These are phyloP conservation scores for Trichoderma guizhouense DNA, from an alignment of 2,329 filamentous ascomycete species.

Conservation along the genomic window DNA sequence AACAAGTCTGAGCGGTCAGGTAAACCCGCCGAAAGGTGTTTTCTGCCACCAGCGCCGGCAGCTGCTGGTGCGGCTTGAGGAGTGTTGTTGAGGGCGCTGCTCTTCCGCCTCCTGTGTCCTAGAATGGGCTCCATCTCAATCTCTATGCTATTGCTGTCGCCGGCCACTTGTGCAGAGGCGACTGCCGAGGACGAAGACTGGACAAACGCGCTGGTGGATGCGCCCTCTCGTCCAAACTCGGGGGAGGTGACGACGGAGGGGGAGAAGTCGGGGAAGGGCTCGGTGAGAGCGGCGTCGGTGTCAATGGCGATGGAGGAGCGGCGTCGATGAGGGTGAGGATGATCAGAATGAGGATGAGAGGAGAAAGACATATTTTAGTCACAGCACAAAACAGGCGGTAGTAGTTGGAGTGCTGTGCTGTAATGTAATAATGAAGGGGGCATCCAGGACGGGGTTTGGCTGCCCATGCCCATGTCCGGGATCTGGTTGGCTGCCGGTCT, in stretches of 20 bases:
- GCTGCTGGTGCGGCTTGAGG: constrained; percentile 25
- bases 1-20: constrained; percentile 45
- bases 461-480: constrained; percentile 9
- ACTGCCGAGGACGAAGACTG: neutral
- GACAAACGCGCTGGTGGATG: constrained; percentile 10
- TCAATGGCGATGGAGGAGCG: constrained; percentile 11
- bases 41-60: constrained; percentile 14
- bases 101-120: constrained; percentile 55
- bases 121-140: constrained; percentile 56
- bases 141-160: constrained; percentile 32
- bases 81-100: constrained; percentile 42
- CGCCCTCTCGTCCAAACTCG: neutral
- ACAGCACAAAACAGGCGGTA: neutral
- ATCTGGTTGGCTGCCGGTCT: constrained; percentile 9
- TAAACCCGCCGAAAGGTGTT: constrained; percentile 26
- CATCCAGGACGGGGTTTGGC: constrained; percentile 11
- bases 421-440: constrained; percentile 12
- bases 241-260: constrained; percentile 1
- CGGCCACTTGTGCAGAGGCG: constrained; percentile 7
- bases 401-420: neutral
- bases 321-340: neutral
- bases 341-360: neutral
- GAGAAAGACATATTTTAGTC: neutral
- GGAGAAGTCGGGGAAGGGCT: constrained; percentile 6
- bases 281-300: neutral